Base-by-base conservation (phyloP, 116 monocot species). In the Iris pallida region DNA sequence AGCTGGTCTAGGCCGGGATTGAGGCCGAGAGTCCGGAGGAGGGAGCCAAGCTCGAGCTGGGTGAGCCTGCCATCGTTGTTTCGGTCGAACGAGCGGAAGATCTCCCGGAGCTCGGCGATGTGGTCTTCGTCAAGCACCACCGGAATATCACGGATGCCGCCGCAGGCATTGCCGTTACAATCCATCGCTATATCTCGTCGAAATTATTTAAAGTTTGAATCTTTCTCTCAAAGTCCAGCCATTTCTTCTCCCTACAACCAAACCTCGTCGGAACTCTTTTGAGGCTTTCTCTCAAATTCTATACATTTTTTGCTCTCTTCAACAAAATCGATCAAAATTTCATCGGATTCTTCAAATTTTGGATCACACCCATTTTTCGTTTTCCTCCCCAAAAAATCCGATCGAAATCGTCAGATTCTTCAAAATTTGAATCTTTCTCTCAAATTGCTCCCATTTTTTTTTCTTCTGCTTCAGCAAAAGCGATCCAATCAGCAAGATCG, bases 21-120 rank as follows among this genome's bases (percentile, higher is more conserved):
- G 16, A 95, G 75, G 46, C 88, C 88, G 8, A 95, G 82, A 1
- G 95, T 82, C 12, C 91, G 81, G 67, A 95, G 86, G 54, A 95
- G 91, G 14, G 95, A 91, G 20, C 82, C 78, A 18, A 95, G 91
- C 80, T 95, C 95, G 14, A 88, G 82, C 70, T 86, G 91, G 42
- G 95, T 95, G 9, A 95, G 79, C 82, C 86, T 84, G 16, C 95
- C 91, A 73, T 95, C 95, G 60, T 83, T 86, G 88, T 95, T 91
- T 14, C 88, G 81, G 56, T 95, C 95, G 76, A 91, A 91, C 4
- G 88, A 88, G n/a, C 81, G 68, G 75, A 94, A 94, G 48, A 90
- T 94, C 65, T 90, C 88, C 8, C 90, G 83, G 42, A 94, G 83
- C 71, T 94, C 83, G 40, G 75, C 78, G 8, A 94, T 45, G 71